Percentiles rank a stretch among this genome's conserved stretches.
Conservation (phyloP, 352 stramenopile genomes). For the Globisporangium radiosum region DNA sequence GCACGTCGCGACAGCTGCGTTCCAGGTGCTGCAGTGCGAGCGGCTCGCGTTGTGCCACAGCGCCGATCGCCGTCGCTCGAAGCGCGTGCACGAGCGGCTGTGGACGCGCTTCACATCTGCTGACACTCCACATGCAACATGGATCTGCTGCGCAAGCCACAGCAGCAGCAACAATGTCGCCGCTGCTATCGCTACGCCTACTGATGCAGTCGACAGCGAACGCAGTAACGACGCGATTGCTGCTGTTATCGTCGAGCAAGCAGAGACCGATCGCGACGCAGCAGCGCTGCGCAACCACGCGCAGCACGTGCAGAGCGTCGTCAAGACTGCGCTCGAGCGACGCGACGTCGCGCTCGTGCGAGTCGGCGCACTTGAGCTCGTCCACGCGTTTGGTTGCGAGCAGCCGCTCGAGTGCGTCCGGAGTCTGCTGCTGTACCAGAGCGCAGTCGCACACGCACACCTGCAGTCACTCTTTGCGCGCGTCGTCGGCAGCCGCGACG, state of each 20-base stretch:
- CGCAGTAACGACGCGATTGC: slow-evolving; percentile 11
- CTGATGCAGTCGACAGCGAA: background rate
- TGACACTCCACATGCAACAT: slow-evolving; percentile 26
- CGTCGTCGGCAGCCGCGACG: slow-evolving; percentile 31
- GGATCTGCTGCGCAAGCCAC: slow-evolving; percentile 36
- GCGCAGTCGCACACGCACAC: slow-evolving; percentile 25
- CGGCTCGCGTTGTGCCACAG: slow-evolving; percentile 37
- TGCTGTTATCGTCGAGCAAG: slow-evolving; percentile 1
- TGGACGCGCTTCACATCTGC: slow-evolving; percentile 48
- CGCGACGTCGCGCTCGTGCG: slow-evolving; percentile 25
- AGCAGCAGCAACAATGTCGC: background rate
- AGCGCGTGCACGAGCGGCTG: slow-evolving; percentile 19
- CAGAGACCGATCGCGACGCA: slow-evolving; percentile 19
- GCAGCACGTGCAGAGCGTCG: slow-evolving; percentile 20
- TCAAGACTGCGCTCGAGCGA: slow-evolving; percentile 45
- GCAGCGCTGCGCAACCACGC: slow-evolving; percentile 19
- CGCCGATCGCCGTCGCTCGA: slow-evolving; percentile 13
- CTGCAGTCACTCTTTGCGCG: slow-evolving; percentile 27
- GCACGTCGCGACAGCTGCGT: slow-evolving; percentile 16
- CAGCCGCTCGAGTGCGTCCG: slow-evolving; percentile 40
- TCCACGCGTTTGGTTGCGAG: slow-evolving; percentile 45
- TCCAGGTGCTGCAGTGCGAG: slow-evolving; percentile 32
- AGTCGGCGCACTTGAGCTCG: slow-evolving; percentile 45
- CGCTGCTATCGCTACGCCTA: slow-evolving; percentile 7
- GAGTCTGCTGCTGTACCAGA: slow-evolving; percentile 64